Evolutionary conservation across 2,329 filamentous ascomycete species (phyloP), one percentile per base, ranked within the genome.

Genomic region (Cladosporium halotolerans): DNA sequence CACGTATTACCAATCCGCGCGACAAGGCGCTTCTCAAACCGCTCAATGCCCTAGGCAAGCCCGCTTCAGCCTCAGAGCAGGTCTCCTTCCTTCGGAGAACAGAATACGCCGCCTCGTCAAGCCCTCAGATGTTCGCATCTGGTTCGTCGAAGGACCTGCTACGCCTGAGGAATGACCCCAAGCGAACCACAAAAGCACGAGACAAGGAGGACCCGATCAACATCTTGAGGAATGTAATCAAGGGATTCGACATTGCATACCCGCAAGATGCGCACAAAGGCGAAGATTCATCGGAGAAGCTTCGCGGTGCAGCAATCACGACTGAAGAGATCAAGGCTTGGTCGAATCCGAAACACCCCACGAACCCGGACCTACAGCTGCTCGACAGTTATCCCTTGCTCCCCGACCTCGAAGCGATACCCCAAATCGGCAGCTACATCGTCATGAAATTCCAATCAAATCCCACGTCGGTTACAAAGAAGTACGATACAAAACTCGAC

Each of bases 31-130:
- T 99, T 49, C 81, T 99, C 56, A 83, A 89, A 66, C 87, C 89
- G 5, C 82, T 96, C 34, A 83, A 89, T 34, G 84, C 89, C 45
- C 80, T 99, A 18, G 90, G 89, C 62, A 95, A 96, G 71, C 85
- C 86, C 42, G 88, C 88, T 62, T 80, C 83, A 40, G 82, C 82
- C 57, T 86, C 89, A 58, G 79, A 85, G 14, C 85, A 86, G 58
- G 89, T 96, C 51, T 96, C 89, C 58, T 99, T 99, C 79, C 80
- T 99, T 61, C 89, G 93, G 54, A 84, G 92, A 64, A 97, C 93
- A 53, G 93, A 99, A 71, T 97, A 97, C 73, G 96, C 96, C 65
- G 88, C 88, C 14, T 73, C 74, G 18, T 72, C 72, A 49, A 67
- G 68, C 9, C 69, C 60, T 57, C 68, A 74, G 13, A 70, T 73